Percentiles rank a stretch among this genome's conserved stretches.
Conservation (phyloP, 148 eudicot species). For the Dysphania ambrosioides region DNA sequence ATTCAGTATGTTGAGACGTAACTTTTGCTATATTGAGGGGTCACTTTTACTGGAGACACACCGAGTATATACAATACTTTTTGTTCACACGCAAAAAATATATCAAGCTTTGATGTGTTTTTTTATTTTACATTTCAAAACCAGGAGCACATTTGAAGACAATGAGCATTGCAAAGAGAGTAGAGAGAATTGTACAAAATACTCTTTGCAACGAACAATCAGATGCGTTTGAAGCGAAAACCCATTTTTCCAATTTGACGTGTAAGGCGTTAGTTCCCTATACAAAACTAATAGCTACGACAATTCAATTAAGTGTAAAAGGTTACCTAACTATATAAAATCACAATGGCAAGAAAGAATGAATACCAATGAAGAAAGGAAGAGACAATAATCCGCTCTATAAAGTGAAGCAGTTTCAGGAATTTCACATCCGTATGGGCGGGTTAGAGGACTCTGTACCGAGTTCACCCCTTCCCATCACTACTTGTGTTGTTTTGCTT, state of each 20-base stretch:
- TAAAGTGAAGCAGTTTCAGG: neutral
- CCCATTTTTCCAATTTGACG: neutral
- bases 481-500: neutral
- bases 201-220: neutral
- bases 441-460: neutral
- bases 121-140: too few relatives aligned
- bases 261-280: conserved; percentile 17
- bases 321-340: conserved; percentile 26
- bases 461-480: neutral
- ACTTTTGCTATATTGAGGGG: too few relatives aligned
- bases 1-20: too few relatives aligned
- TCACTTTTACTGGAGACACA: too few relatives aligned
- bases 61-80: too few relatives aligned
- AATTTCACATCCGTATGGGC: neutral
- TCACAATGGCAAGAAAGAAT: conserved; percentile 19
- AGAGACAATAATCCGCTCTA: neutral
- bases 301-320: conserved; percentile 8
- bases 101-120: too few relatives aligned
- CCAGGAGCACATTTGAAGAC: neutral
- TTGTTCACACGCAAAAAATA: too few relatives aligned
- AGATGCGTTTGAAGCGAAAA: conserved; percentile 9
- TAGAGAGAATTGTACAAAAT: neutral
- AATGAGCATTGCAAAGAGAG: neutral
- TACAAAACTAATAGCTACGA: conserved; percentile 27
- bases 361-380: neutral